phyloP scores from a whole-genome alignment of 441 rosid genomes.

The Populus hybrid region DNA sequence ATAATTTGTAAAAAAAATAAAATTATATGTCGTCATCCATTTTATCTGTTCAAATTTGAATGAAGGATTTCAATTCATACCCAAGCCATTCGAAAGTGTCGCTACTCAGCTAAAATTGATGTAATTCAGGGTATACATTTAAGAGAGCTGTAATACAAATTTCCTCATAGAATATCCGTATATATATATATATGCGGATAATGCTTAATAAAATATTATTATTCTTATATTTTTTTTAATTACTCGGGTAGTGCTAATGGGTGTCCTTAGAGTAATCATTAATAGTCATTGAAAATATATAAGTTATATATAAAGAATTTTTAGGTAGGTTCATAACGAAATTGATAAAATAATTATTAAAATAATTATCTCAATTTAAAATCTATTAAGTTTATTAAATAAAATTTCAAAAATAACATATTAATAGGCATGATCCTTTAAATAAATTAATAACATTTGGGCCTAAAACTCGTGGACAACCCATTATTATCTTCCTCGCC shows the following conservation, averaged over 20 bases:
- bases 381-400: too few species aligned
- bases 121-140: not conserved
- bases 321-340: too few species aligned
- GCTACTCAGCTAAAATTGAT: not conserved
- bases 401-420: too few species aligned
- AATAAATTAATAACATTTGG: not conserved
- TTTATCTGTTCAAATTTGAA: not conserved
- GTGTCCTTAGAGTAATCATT: too few species aligned
- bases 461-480: not conserved
- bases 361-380: too few species aligned
- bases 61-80: not conserved
- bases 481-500: not conserved
- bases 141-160: not conserved
- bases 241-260: too few species aligned
- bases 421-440: not conserved
- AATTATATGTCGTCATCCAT: not conserved
- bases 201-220: too few species aligned
- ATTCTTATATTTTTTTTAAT: too few species aligned
- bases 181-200: too few species aligned
- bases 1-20: not conserved
- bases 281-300: too few species aligned
- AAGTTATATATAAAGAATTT: too few species aligned
- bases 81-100: not conserved
- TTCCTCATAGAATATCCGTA: not conserved
- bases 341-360: too few species aligned